phyloP scores from a whole-genome alignment of 2,329 filamentous ascomycete species.

The Tothia fuscella region DNA sequence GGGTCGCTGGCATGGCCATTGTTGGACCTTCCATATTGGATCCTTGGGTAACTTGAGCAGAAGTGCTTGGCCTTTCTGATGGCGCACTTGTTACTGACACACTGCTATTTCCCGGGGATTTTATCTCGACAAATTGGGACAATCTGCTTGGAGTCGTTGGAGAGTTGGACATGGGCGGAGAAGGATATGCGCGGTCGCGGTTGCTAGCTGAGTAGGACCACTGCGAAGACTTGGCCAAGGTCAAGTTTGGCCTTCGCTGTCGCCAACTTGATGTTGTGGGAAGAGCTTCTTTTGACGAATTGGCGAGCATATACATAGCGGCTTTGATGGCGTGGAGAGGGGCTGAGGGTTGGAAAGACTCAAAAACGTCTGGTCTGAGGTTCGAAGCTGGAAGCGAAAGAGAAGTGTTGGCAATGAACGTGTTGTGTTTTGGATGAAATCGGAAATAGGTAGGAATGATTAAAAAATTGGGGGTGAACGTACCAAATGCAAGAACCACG shows the following conservation, averaged over 20 bases:
- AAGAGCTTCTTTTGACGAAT: constrained; percentile 25
- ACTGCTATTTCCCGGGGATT: background rate
- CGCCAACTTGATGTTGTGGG: constrained; percentile 25
- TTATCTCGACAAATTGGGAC: constrained; percentile 13
- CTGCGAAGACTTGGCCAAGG: constrained; percentile 22
- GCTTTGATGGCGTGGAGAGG: constrained; percentile 12
- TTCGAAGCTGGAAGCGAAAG: constrained; percentile 3
- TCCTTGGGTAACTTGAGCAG: no score
- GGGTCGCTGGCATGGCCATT: background rate
- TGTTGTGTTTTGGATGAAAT: background rate
- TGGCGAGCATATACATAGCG: constrained; percentile 31
- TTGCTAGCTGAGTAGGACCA: constrained; percentile 25
- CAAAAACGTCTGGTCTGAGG: constrained; percentile 3
- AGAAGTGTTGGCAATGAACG: background rate
- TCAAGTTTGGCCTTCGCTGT: constrained; percentile 23
- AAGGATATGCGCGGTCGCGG: constrained; percentile 31
- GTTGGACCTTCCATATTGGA: constrained; percentile 5
- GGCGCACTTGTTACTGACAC: background rate
- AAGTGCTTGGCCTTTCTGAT: background rate
- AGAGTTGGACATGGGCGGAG: constrained; percentile 40
- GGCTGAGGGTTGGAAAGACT: constrained; percentile 1
- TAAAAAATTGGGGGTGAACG: background rate
- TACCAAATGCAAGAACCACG: constrained; percentile 6
- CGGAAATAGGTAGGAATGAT: background rate
- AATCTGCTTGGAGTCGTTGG: constrained; percentile 30